Conservation (phyloP, 1,139 yeast species). For the Casaregolazyma suthepensis region DNA sequence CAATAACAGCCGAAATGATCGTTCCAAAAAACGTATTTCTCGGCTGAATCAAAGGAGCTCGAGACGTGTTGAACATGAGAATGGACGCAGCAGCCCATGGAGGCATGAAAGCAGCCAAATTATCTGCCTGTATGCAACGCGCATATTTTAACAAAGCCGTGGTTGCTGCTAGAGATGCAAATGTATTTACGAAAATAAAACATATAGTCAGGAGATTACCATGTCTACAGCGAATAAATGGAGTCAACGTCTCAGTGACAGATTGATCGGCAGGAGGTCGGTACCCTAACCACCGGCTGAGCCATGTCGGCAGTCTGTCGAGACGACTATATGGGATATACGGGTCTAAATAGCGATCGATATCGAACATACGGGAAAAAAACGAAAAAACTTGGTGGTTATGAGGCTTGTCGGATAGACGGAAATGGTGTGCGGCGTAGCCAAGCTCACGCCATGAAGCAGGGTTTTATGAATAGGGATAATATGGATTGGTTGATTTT, state of each 20-base stretch:
- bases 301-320: conserved; percentile 18
- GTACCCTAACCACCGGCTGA: conserved; percentile 23
- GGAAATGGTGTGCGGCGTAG: not conserved
- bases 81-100: conserved; percentile 61
- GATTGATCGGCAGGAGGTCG: conserved; percentile 8
- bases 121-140: conserved; percentile 42
- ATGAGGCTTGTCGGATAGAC: not conserved
- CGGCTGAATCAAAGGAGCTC: conserved; percentile 63
- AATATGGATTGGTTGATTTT: too few species aligned
- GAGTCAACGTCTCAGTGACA: conserved; percentile 8
- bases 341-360: conserved; percentile 21
- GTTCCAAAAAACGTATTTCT: conserved; percentile 56
- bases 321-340: conserved; percentile 21
- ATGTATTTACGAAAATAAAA: conserved; percentile 34
- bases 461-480: too few species aligned
- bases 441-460: not conserved
- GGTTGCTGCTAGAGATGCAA: conserved; percentile 46
- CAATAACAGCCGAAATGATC: conserved; percentile 47
- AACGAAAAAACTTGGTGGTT: too few species aligned
- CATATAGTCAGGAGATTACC: conserved; percentile 10
- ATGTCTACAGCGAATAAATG: conserved; percentile 7
- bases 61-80: conserved; percentile 50
- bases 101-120: conserved; percentile 54
- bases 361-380: conserved; percentile 12
- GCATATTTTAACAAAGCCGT: conserved; percentile 48